Evolutionary conservation across 148 eudicot genomes (phyloP).

Genomic region (Amaranthus cruentus): DNA sequence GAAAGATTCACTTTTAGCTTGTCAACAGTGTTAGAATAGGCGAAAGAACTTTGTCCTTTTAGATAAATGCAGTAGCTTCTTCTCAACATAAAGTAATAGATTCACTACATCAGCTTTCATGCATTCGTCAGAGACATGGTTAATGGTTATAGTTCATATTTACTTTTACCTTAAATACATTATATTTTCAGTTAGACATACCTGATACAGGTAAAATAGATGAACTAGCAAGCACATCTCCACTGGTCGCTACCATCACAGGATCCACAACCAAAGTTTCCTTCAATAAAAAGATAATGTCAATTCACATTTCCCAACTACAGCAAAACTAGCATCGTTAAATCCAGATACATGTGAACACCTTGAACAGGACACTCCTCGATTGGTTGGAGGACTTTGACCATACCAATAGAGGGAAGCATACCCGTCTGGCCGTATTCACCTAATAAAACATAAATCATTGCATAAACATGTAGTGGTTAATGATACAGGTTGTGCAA

Average conservation of each 20-base stretch:
- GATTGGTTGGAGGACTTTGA: constrained; percentile 54
- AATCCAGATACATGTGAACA: constrained; percentile 23
- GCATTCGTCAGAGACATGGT: background rate
- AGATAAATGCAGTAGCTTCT: background rate
- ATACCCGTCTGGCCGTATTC: constrained; percentile 95
- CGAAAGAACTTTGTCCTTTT: too few relatives aligned
- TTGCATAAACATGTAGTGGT: constrained; percentile 1
- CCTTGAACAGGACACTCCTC: constrained; percentile 74
- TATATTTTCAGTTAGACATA: too few relatives aligned
- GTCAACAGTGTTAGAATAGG: background rate
- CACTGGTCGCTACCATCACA: constrained; percentile 97
- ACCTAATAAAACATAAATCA: constrained; percentile 41
- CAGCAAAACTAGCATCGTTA: background rate
- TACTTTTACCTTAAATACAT: too few relatives aligned
- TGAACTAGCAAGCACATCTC: constrained; percentile 77
- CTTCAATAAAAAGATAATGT: constrained; percentile 40
- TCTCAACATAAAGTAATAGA: background rate
- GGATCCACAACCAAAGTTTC: constrained; percentile 96
- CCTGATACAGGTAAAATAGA: constrained; percentile 62
- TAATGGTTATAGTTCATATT: too few relatives aligned
- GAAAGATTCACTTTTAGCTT: background rate
- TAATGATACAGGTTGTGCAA: background rate
- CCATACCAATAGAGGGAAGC: constrained; percentile 80
- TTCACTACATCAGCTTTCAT: background rate
- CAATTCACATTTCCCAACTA: constrained; percentile 25